Evolutionary conservation across 164 flowering plant species (phyloP).

Genomic region (Magnolia kwangsiensis): DNA sequence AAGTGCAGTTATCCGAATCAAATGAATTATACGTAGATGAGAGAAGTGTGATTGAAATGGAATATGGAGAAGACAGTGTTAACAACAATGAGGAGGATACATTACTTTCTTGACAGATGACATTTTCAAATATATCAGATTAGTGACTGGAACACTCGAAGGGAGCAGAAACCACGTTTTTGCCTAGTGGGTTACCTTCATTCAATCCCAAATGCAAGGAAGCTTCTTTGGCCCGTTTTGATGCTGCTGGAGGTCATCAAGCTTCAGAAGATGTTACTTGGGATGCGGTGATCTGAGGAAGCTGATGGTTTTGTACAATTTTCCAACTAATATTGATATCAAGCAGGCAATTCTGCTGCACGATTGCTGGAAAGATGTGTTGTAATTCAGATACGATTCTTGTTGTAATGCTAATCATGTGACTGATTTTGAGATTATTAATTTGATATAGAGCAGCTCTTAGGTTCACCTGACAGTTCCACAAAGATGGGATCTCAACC

Average conservation of each 20-base stretch:
- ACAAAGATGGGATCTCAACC: not conserved
- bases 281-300: no score
- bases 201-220: not conserved
- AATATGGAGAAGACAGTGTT: constrained; percentile 34
- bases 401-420: not conserved
- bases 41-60: constrained; percentile 39
- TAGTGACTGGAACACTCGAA: not conserved
- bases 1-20: constrained; percentile 14
- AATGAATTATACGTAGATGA: constrained; percentile 28
- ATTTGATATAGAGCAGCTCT: not conserved
- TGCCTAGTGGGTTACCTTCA: not conserved
- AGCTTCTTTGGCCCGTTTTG: not conserved
- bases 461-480: not conserved
- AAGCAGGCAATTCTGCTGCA: no score
- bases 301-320: no score
- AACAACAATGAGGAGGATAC: constrained; percentile 47
- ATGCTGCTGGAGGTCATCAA: not conserved
- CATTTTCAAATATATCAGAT: constrained; percentile 35
- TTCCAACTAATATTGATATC: no score
- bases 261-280: not conserved
- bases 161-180: not conserved
- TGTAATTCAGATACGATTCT: not conserved
- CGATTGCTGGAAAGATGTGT: no score
- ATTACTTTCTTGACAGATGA: constrained; percentile 40
- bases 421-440: no score